Evolutionary conservation across 108 stramenopile species (phyloP).

Genomic region (Cylindrotheca closterium): DNA sequence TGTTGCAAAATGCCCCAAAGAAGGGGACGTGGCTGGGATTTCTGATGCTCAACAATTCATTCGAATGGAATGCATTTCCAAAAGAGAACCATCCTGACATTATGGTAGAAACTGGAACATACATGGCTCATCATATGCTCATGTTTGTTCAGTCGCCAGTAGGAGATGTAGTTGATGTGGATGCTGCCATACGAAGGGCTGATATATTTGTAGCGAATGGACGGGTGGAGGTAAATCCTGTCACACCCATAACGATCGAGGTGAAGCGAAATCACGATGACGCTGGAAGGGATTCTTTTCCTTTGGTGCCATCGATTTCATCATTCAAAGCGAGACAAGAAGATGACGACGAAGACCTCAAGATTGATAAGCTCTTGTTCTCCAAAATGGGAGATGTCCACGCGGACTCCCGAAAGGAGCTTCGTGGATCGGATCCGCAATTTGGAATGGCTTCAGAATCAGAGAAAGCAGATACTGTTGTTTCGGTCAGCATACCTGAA

Average conservation of each 20-base stretch:
- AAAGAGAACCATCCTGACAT: background rate
- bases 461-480: constrained; percentile 37
- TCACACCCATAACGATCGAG: constrained; percentile 27
- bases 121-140: constrained; percentile 6
- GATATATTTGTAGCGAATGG: constrained; percentile 27
- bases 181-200: constrained; percentile 17
- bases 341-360: constrained; percentile 61
- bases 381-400: constrained; percentile 17
- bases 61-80: constrained; percentile 5
- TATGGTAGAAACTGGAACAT: constrained; percentile 3
- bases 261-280: constrained; percentile 2
- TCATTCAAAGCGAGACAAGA: constrained; percentile 77
- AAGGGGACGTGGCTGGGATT: constrained; percentile 15
- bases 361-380: constrained; percentile 29
- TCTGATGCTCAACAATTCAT: constrained; percentile 6
- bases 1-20: background rate
- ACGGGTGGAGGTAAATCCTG: constrained; percentile 29
- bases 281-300: constrained; percentile 42
- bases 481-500: constrained; percentile 50
- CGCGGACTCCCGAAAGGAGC: constrained; percentile 21
- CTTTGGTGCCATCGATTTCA: constrained; percentile 63
- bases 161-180: constrained; percentile 6
- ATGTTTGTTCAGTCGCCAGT: constrained; percentile 23
- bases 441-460: constrained; percentile 54
- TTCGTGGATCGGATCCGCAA: constrained; percentile 63